Conservation (phyloP, 257 asterid genomes). For the Nicotiana otophora region DNA sequence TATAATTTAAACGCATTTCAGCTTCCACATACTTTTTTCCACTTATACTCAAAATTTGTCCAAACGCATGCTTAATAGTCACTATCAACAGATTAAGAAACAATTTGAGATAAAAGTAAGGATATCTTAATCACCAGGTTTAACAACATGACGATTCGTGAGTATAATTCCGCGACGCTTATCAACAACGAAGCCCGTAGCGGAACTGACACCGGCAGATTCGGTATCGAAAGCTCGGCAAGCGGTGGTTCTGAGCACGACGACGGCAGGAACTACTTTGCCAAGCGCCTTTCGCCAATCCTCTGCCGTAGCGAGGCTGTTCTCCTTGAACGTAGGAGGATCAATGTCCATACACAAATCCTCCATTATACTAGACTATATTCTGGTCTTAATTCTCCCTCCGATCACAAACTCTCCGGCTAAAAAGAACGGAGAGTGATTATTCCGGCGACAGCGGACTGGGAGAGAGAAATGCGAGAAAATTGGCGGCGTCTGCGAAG, state of each 20-base stretch:
- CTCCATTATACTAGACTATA: slow-evolving; percentile 54
- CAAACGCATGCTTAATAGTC: not conserved
- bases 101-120: not conserved
- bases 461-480: not conserved
- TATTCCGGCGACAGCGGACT: not conserved
- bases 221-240: slow-evolving; percentile 96
- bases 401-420: slow-evolving; percentile 65
- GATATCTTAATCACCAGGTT: slow-evolving; percentile 50
- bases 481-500: not conserved
- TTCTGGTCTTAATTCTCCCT: slow-evolving; percentile 7
- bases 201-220: slow-evolving; percentile 86
- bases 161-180: slow-evolving; percentile 91
- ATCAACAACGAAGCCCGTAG: slow-evolving; percentile 94
- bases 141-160: slow-evolving; percentile 94
- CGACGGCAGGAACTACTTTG: slow-evolving; percentile 93
- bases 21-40: not conserved
- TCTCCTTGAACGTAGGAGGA: slow-evolving; percentile 76
- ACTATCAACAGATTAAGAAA: not conserved
- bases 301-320: slow-evolving; percentile 61
- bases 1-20: not conserved
- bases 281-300: slow-evolving; percentile 93
- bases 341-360: slow-evolving; percentile 86
- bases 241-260: slow-evolving; percentile 93
- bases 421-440: not conserved
- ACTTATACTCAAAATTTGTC: not conserved